Evolutionary conservation across 1,139 yeast genomes (phyloP), one percentile per base, ranked within the genome.

Genomic region (Lodderomyces metapsilosis): DNA sequence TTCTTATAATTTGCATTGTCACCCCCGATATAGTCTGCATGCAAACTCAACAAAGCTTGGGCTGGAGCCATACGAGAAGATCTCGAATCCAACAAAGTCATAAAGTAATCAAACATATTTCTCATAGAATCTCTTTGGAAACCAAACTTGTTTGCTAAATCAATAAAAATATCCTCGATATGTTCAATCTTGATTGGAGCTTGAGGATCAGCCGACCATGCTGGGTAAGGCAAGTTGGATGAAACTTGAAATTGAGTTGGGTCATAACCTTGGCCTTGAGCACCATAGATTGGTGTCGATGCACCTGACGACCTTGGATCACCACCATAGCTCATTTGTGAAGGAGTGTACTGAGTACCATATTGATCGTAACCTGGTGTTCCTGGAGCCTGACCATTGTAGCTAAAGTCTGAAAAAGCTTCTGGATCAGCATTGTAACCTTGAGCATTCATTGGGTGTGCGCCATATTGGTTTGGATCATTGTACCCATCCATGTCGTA

Each of bases 121-220:
- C 95, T 82, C 92, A 88, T 88, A 21, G 96, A 88, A 61, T 91
- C 98, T 66, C 95, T 80, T 74, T 94, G 98, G 79, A 94, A 94
- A 49, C 98, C 98, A 66, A 94, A 89, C 66, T 86, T 85, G 67
- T 85, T 84, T 46, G 96, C 75, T 61, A 94, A 74, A 61, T 91
- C 96, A 58, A 87, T 84, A 64, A 92, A 92, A 43, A 92, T 83
- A 59, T 86, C 95, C 67, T 87, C 94, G 56, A 94, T 88, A 64
- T 88, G 96, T 61, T 88, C 95, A 53, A 88, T 80, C 51, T 71
- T 72, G 47, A 71, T 65, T 52, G 95, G 98, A 48, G 82, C 86
- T 63, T 86, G 92, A 46, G 86, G 84, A 58, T 89, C 98, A 37
- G 91, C 87, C 13, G 94, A 84, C 96, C 97, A 92, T 25, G 97